Evolutionary conservation across 441 rosid genomes (phyloP).

Genomic region (Populus tomentosa): DNA sequence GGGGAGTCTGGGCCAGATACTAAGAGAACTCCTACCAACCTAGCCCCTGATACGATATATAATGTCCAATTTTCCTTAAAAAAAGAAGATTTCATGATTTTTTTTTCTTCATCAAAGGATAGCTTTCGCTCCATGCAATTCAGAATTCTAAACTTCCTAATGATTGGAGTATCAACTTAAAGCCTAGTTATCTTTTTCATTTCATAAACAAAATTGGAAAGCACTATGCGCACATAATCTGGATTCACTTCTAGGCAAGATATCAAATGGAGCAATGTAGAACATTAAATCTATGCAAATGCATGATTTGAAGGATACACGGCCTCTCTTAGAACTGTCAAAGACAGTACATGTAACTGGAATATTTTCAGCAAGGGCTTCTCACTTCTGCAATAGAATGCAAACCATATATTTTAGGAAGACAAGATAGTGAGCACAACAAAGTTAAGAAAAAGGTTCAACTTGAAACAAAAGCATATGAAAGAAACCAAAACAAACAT

Average conservation of each 20-base stretch:
- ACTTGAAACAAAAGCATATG: not conserved
- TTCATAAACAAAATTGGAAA: not conserved
- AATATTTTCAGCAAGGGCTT: constrained; percentile 42
- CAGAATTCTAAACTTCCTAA: not conserved
- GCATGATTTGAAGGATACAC: constrained; percentile 51
- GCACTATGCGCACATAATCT: not conserved
- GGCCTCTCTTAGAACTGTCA: constrained; percentile 76
- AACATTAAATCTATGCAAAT: not conserved
- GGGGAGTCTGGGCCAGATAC: not conserved
- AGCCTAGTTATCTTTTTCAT: not conserved
- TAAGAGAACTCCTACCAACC: not conserved
- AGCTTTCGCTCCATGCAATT: not conserved
- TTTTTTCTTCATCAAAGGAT: not conserved
- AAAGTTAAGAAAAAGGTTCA: constrained; percentile 4
- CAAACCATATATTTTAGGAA: constrained; percentile 20
- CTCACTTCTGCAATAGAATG: constrained; percentile 47
- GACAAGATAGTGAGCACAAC: constrained; percentile 9
- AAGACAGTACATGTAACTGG: constrained; percentile 61
- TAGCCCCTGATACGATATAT: not conserved
- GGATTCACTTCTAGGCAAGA: not conserved
- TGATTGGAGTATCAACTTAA: not conserved
- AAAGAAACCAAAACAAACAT: not conserved
- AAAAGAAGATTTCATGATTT: not conserved
- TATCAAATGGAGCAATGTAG: not conserved
- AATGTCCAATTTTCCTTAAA: not conserved